A percentile compares a stretch with the other conserved stretches of the same genome.
phyloP scores from a whole-genome alignment of 257 asterid species.

The Solanum dulcamara region DNA sequence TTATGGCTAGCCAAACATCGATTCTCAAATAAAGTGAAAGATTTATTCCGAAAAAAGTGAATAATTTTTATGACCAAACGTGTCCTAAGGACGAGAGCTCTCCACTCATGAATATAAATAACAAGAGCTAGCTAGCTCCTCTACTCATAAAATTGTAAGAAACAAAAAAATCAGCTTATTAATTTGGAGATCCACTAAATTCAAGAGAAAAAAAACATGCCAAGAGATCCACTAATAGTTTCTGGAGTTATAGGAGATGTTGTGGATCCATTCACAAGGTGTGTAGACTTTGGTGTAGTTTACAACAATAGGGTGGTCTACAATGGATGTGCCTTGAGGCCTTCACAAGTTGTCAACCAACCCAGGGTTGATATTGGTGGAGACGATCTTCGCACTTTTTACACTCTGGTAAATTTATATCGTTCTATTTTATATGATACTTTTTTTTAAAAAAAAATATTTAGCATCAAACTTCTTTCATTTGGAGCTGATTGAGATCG shows the following conservation, averaged over 20 bases:
- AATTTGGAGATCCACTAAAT: too few relatives aligned
- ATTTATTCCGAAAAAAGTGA: background rate
- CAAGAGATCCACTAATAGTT: constrained; percentile 52
- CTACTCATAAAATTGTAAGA: background rate
- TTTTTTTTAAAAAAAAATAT: too few relatives aligned
- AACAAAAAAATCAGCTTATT: too few relatives aligned
- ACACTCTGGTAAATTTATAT: constrained; percentile 38
- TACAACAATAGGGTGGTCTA: constrained; percentile 31
- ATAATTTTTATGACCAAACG: background rate
- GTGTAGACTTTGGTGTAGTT: constrained; percentile 26
- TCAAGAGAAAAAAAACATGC: constrained; percentile 12
- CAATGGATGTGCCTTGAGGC: constrained; percentile 54
- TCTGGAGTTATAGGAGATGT: constrained; percentile 67
- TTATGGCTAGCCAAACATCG: background rate
- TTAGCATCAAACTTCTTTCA: background rate
- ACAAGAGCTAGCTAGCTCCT: background rate
- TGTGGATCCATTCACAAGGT: constrained; percentile 50
- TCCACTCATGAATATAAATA: background rate
- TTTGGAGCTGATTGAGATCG: background rate
- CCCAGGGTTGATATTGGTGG: constrained; percentile 77
- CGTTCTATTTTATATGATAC: background rate
- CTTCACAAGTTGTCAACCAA: constrained; percentile 53
- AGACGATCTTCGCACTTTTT: constrained; percentile 55
- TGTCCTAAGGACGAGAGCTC: background rate
- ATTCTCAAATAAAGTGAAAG: background rate